Base-by-base conservation (phyloP, 108 stramenopile species). In the Cafeteria roenbergensis region DNA sequence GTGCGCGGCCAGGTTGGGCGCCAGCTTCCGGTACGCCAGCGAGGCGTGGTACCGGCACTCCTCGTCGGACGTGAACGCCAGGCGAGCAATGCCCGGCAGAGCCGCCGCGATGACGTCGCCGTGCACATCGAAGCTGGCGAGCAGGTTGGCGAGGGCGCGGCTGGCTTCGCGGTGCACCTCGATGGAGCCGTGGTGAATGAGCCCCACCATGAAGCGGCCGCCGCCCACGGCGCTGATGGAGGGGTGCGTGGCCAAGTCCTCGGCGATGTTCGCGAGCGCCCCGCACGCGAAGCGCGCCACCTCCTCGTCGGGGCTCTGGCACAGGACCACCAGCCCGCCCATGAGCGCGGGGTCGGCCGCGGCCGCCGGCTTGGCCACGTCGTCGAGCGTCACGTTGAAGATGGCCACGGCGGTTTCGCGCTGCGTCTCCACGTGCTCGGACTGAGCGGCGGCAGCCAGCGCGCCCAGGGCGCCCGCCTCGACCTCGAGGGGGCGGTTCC, bases 31-130 rank as follows among this genome's bases (percentile, higher is more conserved):
- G 61, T 87, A 82, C 24, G 69, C 70, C 21, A 86, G 64, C 38
- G 85, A 84, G 34, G 85, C 75, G 68, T 87, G 71, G 58, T 85
- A 87, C 63, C 76, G 75, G 64, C 84, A 84, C 77, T 88, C 86
- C 17, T 74, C 61, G 61, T 87, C 85, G 51, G 75, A 29, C 33
- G 67, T 61, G 3, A 56, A 35, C 22, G 81, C 82, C 34, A 88
- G 70, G 31, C 56, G 68, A 42, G 86, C 71, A 24, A 88, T 68
- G 26, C 83, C 80, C 12, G 69, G 64, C 28, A 88, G 52, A 21
- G 83, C 88, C 32, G 75, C 64, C 55, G 75, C 64, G 56, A 88
- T 80, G 37, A 87, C 70, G 26, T 57, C 65, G 1, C 73, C 48
- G 55, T 87, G 86, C 26, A 82, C 77, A 51, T 85, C 75, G 59